Base-by-base conservation (phyloP, 345 rosid species). In the Cardiospermum halicacabum region DNA sequence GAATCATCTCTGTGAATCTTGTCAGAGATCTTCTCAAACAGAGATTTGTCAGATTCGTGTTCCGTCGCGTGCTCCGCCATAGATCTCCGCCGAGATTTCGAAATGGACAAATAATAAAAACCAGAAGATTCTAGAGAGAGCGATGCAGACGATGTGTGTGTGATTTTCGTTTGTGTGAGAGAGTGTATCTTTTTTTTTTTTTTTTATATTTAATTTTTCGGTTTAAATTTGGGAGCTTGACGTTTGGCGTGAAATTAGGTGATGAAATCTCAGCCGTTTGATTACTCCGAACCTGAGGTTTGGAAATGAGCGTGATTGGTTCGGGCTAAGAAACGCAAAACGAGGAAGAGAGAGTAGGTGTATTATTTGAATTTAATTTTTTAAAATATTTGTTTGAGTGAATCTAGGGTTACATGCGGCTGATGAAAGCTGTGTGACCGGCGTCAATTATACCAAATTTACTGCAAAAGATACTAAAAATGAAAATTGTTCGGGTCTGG, bases 11-110 rank as follows among this genome's bases (percentile, higher is more conserved):
- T 74, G 56, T 67, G 72, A 78, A 84, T 77, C 80, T 83, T 80
- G 34, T 81, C 86, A 26, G 81, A 18, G 68, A 86, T 55, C 81
- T 81, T 85, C 54, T 78, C 85, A 79, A 81, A 53, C 77, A 81
- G 32, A 21, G 91, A 78, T 32, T 82, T 80, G 24, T 50, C 74
- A 9, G 72, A 34, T 37, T 69, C 79, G 64, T 50, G 76, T 60
- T 76, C 81, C 28, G 70, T 70, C 28, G 59, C 61, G 16, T 70
- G 79, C 3, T 77, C 82, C 66, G 79, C 84, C 84, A 78, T 80
- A 28, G 77, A 74, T 73, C 64, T 70, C 63, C 49, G 65, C 53
- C 39, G 25, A 19, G 19, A 24, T 47, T 47, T 19, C 7, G 18
- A 43, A 43, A 12, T 40, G 47, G 16, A 45, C 21, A 43, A 13